Base-by-base conservation (phyloP, 1,284 basidiomycete genomes). In the Ustilago vetiveriae region DNA sequence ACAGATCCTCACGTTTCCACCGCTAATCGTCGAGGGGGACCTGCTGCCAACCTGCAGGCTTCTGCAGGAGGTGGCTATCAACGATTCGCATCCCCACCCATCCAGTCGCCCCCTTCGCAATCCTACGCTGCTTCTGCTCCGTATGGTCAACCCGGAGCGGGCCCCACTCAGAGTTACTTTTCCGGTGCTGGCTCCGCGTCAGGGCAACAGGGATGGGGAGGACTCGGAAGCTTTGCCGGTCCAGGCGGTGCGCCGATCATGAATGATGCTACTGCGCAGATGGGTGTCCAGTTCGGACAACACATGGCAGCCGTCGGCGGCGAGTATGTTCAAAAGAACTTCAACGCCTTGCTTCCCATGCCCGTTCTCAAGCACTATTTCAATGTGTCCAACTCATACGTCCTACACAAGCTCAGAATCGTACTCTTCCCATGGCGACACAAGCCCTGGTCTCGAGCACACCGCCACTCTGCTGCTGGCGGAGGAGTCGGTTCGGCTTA, bases 351-450 rank as follows among this genome's bases (percentile, higher is more conserved):
- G 30, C 72, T 78, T 9, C 68, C 75, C 52, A 74, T 77, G 57
- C 75, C 77, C 9, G 53, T 79, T 35, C 85, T 98, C 57, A 97
- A 97, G 81, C 90, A 94, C 78, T 91, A 93, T 78, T 98, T 98
- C 84, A 94, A 97, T 81, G 96, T 98, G 14, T 94, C 92, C 21
- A 98, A 97, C 82, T 90, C 89, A 2, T 98, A 98, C 81, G 95
- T 98, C 41, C 88, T 98, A 32, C 87, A 88, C 78, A 98, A 98
- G 82, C 85, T 98, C 4, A 88, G 88, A 16, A 85, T 98, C 23
- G 86, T 98, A n/a, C 85, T 98, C 37, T 98, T 97, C 76, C 96
- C 96, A 0, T 98, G 96, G 96, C 84, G 89, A 37, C 94, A 98
- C 58, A 70, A 73, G 42, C 79, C 79, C 4, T 81, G 79, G 79